Evolutionary conservation across 805 yeast species (phyloP), one percentile per base, ranked within the genome.

Genomic region (Metschnikowia vanudenii): DNA sequence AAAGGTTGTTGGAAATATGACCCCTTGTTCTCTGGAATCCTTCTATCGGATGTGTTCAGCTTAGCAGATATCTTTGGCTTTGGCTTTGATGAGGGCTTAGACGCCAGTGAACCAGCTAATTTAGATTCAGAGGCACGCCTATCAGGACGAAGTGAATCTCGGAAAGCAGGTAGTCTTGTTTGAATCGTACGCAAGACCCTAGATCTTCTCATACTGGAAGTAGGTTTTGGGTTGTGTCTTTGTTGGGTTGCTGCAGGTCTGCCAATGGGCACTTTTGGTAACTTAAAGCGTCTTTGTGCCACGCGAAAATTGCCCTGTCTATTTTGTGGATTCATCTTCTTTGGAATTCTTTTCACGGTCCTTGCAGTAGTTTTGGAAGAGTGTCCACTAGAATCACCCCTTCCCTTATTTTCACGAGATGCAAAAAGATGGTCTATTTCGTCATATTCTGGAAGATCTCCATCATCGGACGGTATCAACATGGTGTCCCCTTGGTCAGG

Each of bases 351-450:
- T 10, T 16, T 22, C 4, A 8, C 14, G 12, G 31, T 4, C 20
- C 20, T 19, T n/a, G n/a, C n/a, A n/a, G n/a, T n/a, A n/a, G n/a
- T 13, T 14, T 35, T 24, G 24, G 24, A 30, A n/a, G 17, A 13
- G 33, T 3, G 12, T 2, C 17, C 32, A 22, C 9, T 17, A 14
- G 33, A 6, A 8, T 14, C 20, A 4, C 16, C 13, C n/a, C 24
- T 16, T 19, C 17, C 8, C 16, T n/a, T n/a, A 2, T 12, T 13
- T 13, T 10, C 29, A 3, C 32, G 30, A 11, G 36, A 26, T 3
- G 52, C 40, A 16, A 53, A 33, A n/a, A 48, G 46, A 40, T 45
- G 45, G 30, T 53, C 45, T 6, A 53, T 45, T 9, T 43, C 43
- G 32, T 51, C 56, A 10, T 18, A 24, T 29, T 51, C 56, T 32